Base-by-base conservation (phyloP, 129 eudicot species). In the Arctium minus region DNA sequence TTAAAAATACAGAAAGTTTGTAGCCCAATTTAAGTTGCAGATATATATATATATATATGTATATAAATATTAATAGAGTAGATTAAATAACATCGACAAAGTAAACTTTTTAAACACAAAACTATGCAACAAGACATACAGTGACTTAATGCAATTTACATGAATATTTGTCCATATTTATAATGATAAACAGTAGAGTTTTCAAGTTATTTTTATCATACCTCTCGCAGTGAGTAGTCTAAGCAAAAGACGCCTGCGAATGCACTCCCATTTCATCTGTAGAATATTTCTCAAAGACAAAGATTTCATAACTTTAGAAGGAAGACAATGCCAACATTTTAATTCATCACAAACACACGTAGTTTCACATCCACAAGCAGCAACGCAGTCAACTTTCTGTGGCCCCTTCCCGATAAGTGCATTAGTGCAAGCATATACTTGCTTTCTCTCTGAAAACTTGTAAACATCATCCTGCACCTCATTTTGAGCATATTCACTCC, bases 231-330 rank as follows among this genome's bases (percentile, higher is more conserved):
- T 79, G 37, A 93, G 92, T 40, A 91, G 83, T 68, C 90, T 87
- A 50, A 91, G 80, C 77, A 85, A 87, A 80, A 86, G 86, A 68
- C 86, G 87, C 77, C 98, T 90, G 80, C 94, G 90, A n/a, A 82
- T 86, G 53, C 90, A 87, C 90, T 96, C 98, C 99, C 97, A 96
- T 77, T 89, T 91, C 91, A 90, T 81, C 74, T 76, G 86, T 70
- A 96, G 67, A 78, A 85, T 83, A 74, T 78, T 78, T 36, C 8
- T 83, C 44, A 96, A 32, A 32, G 80, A 85, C 42, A 87, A 79
- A 22, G 90, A 85, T 72, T 73, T 74, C 73, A 82, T 79, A 69
- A 88, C 80, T 80, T 89, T 91, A 75, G 15, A 73, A 69, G 86
- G 89, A 79, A 92, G 86, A 83, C 97, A 92, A 81, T 94, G 91